phyloP scores from a whole-genome alignment of 192 early-diverging fungal genomes.

The Ambispora gerdemannii region DNA sequence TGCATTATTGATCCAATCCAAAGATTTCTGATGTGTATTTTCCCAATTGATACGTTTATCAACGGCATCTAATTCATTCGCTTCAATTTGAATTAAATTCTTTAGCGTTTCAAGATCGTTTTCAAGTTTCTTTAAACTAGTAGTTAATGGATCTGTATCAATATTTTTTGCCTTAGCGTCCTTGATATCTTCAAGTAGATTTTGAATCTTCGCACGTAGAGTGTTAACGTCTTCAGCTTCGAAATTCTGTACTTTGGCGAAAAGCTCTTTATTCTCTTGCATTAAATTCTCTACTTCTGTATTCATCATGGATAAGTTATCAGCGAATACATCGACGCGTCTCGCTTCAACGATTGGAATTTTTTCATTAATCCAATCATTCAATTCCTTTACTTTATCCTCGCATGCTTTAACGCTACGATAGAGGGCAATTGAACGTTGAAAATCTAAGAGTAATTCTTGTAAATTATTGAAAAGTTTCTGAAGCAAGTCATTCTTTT shows the following conservation, averaged over 20 bases:
- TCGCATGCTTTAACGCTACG: background rate
- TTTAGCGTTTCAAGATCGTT: background rate
- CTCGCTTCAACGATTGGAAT: slow-evolving; percentile 17
- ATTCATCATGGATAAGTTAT: background rate
- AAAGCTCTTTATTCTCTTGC: background rate
- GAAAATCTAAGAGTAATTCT: background rate
- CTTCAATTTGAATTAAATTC: background rate
- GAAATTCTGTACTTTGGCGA: background rate
- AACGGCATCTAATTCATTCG: slow-evolving; percentile 17
- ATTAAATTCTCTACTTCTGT: background rate
- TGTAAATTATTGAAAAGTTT: background rate
- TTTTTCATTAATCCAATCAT: background rate
- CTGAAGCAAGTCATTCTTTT: background rate
- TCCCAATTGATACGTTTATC: slow-evolving; percentile 21
- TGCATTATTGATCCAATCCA: background rate
- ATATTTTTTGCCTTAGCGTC: background rate
- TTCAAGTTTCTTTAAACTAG: background rate
- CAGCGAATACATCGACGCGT: slow-evolving; percentile 7
- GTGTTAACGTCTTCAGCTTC: background rate
- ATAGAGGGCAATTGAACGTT: background rate
- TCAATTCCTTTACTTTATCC: background rate
- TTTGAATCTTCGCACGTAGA: background rate
- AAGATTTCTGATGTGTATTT: slow-evolving; percentile 9
- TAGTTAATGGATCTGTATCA: background rate
- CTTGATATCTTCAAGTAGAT: background rate